A percentile compares a stretch with the other conserved stretches of the same genome.
Conservation (phyloP, 129 eudicot species). For the Helianthus tuberosus region DNA sequence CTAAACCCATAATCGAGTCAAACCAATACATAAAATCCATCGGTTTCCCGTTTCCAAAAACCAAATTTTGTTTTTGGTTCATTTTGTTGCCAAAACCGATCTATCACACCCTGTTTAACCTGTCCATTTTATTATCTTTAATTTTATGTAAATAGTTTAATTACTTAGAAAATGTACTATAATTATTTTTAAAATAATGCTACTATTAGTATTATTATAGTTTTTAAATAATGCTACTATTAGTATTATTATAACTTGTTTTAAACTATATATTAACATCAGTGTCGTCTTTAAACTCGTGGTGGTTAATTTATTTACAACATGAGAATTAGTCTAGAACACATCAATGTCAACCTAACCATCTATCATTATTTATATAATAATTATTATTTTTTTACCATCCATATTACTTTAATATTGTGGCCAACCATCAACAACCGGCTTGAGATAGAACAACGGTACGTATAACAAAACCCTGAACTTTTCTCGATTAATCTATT, state of each 20-base stretch:
- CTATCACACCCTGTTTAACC: too few species aligned
- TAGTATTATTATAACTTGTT: not conserved
- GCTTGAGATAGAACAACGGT: not conserved
- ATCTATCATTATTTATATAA: not conserved
- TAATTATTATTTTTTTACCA: not conserved
- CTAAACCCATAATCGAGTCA: too few species aligned
- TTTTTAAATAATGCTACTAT: too few species aligned
- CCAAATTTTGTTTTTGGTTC: too few species aligned
- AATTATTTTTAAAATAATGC: not conserved
- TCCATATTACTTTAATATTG: not conserved
- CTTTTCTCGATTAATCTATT: not conserved
- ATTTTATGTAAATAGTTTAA: not conserved
- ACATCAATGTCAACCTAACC: conserved; percentile 6
- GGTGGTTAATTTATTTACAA: conserved; percentile 12
- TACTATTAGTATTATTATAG: not conserved
- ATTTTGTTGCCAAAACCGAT: too few species aligned
- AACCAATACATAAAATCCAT: too few species aligned
- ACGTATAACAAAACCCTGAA: not conserved
- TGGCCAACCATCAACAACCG: conserved; percentile 22
- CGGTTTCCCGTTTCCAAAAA: too few species aligned
- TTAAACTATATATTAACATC: not conserved
- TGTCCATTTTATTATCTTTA: not conserved
- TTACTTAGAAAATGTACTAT: not conserved
- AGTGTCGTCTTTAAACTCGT: not conserved
- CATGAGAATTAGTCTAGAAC: conserved; percentile 3